Base-by-base conservation (phyloP, 306 rosid species). In the Inga oerstediana region DNA sequence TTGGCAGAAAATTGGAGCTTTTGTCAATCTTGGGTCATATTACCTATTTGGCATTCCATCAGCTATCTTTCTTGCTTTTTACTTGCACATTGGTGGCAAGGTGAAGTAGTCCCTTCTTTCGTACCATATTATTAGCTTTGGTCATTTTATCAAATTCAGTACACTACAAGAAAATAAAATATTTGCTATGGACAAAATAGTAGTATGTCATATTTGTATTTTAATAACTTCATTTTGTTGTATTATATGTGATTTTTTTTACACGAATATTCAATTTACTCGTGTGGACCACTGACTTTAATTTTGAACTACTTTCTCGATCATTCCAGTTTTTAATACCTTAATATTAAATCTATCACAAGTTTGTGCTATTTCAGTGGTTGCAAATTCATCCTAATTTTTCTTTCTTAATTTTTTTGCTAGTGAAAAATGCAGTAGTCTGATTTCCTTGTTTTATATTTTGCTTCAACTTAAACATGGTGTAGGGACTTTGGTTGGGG, bases 401-500 rank as follows among this genome's bases (percentile, higher is more conserved):
- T 54, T 54, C 3, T 54, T 54, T 54, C 41, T 37, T 15, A 46
- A 45, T 56, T 2, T 7, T 56, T 56, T 19, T 20, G 8, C 10
- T 58, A 7, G 64, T 68, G 73, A 20, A 76, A 34, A 43, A 39
- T 67, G 27, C 46, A 16, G 10, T 41, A 6, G 17, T 20, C 48
- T 32, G 2, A 68, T 24, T 66, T 70, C 27, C 27, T 69, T 56
- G 2, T 30, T 67, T 45, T 56, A 7, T n/a, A 56, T 56, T 8
- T 5, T 64, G 10, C 39, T 27, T 2, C 69, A 30, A 64, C 70
- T 64, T 27, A 12, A 64, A 30, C 32, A 64, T 64, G 20, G 70
- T 2, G 16, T 13, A 91, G 97, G 97, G 98, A 73, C 94, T 92
- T 44, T 92, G 98, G 98, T 74, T 87, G 69, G 98, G 98, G 44